Evolutionary conservation across 1,284 basidiomycete species (phyloP).

Genomic region (Ceratobasidium sp.): DNA sequence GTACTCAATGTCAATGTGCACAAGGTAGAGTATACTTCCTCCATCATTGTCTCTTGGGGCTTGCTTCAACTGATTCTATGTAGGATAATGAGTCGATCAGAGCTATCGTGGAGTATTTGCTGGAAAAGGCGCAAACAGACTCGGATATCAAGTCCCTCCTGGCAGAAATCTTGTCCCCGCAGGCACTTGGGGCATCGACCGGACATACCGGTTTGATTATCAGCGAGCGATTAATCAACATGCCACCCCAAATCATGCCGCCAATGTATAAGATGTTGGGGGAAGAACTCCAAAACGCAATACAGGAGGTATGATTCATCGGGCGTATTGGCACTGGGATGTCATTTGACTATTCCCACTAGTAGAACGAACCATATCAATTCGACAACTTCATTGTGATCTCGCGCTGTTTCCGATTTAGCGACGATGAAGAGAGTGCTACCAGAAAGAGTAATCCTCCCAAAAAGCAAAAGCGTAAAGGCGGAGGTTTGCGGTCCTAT

Average conservation of each 20-base stretch:
- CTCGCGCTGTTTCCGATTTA: constrained; percentile 74
- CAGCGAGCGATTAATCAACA: constrained; percentile 87
- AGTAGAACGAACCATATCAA: constrained; percentile 67
- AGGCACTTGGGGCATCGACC: constrained; percentile 47
- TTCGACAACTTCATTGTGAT: constrained; percentile 77
- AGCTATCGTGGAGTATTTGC: constrained; percentile 72
- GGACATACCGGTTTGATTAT: constrained; percentile 78
- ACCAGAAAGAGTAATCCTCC: constrained; percentile 47
- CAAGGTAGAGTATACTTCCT: constrained; percentile 56
- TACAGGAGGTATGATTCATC: constrained; percentile 60
- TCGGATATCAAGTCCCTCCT: constrained; percentile 60
- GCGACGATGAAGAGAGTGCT: constrained; percentile 63
- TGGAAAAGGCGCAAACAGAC: constrained; percentile 59
- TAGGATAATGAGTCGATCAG: constrained; percentile 75
- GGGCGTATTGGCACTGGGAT: not conserved
- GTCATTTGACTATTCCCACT: not conserved
- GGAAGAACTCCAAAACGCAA: constrained; percentile 76
- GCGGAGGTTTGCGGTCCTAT: constrained; percentile 57
- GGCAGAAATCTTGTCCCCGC: constrained; percentile 57
- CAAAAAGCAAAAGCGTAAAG: constrained; percentile 53
- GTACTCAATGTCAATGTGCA: constrained; percentile 82
- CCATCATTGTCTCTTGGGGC: not conserved
- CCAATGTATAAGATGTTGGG: constrained; percentile 88
- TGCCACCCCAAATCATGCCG: constrained; percentile 88
- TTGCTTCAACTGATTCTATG: not conserved